phyloP scores from a whole-genome alignment of 352 stramenopile genomes.

The Globisporangium spinosum region DNA sequence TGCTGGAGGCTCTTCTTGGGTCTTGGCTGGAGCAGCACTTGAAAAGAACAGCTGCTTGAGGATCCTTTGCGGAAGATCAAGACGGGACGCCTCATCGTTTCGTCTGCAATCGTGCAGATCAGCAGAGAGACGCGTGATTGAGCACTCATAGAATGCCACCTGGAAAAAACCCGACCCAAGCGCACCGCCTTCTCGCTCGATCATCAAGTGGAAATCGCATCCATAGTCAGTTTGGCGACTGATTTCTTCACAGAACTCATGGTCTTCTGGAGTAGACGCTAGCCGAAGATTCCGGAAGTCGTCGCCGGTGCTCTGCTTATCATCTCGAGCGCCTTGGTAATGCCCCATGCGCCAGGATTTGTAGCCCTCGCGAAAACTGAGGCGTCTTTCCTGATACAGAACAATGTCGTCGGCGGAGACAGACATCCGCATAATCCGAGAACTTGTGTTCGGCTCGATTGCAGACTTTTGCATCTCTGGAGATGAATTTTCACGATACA shows the following conservation, averaged over 20 bases:
- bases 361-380: constrained; percentile 80
- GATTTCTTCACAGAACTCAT: constrained; percentile 74
- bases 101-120: constrained; percentile 33
- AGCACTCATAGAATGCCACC: constrained; percentile 86
- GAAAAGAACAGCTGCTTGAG: constrained; percentile 57
- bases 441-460: constrained; percentile 28
- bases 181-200: constrained; percentile 46
- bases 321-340: constrained; percentile 65
- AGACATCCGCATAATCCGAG: constrained; percentile 46
- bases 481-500: constrained; percentile 1
- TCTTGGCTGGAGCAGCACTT: constrained; percentile 13
- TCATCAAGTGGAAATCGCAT: constrained; percentile 75
- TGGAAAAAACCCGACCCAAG: constrained; percentile 80
- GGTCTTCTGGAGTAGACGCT: constrained; percentile 61
- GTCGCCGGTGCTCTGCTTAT: constrained; percentile 52
- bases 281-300: constrained; percentile 45
- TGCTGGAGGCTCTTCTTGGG: constrained; percentile 20
- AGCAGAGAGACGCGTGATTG: constrained; percentile 48
- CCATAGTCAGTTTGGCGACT: constrained; percentile 51
- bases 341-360: constrained; percentile 85
- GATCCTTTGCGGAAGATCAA: constrained; percentile 43
- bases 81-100: constrained; percentile 19
- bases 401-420: constrained; percentile 84
- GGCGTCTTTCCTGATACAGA: constrained; percentile 72
- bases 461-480: constrained; percentile 1